Percentiles rank a stretch among this genome's conserved stretches.
Evolutionary conservation across 202 grass and related monocot genomes (phyloP).

Genomic region (Setaria italica): DNA sequence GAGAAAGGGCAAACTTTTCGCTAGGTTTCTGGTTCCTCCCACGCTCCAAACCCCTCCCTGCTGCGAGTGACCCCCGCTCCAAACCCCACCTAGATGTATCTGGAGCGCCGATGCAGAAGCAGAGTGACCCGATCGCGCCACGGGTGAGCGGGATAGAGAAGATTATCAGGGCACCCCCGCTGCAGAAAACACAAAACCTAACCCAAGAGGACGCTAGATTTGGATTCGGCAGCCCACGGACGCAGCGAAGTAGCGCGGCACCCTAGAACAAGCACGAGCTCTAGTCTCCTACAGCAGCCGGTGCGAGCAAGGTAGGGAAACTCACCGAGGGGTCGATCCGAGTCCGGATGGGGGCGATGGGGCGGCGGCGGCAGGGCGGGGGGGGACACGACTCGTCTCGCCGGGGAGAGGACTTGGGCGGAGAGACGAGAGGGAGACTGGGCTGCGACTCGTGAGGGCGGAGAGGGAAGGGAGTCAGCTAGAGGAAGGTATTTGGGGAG

Average conservation of each 20-base stretch:
- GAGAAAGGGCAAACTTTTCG: neutral
- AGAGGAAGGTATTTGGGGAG: conserved; percentile 1
- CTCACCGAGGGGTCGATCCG: neutral
- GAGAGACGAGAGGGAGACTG: neutral
- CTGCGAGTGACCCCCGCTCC: too few relatives aligned
- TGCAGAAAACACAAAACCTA: neutral
- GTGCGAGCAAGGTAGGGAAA: neutral
- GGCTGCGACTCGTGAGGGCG: neutral
- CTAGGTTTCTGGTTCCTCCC: conserved; percentile 5
- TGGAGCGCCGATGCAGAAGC: neutral
- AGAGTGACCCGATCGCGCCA: neutral
- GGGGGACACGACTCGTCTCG: neutral
- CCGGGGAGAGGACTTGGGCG: neutral
- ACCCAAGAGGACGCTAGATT: neutral
- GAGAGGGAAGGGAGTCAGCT: neutral
- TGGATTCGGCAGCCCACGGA: neutral
- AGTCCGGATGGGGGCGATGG: neutral
- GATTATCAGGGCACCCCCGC: neutral
- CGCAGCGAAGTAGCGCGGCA: neutral
- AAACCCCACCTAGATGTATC: neutral
- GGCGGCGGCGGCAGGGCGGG: neutral
- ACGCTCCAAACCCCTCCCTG: too few relatives aligned
- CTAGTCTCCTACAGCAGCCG: neutral
- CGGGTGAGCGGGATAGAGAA: too few relatives aligned
- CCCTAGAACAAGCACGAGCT: neutral